Base-by-base conservation (phyloP, 176 grass and related monocot genomes). In the Oryza officinalis region DNA sequence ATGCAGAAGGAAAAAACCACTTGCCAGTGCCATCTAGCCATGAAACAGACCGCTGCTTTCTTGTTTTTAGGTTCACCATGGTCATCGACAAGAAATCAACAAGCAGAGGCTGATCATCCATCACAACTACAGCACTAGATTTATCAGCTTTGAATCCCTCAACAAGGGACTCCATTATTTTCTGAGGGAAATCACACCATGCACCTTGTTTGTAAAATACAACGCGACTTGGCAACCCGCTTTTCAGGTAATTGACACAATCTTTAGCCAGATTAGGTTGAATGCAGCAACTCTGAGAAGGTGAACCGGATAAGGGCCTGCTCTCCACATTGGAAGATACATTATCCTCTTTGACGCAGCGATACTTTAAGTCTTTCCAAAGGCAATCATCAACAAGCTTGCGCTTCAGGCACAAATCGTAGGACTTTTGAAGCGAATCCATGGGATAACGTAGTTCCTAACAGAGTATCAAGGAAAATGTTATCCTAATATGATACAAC, bases 1-100 rank as follows among this genome's bases (percentile, higher is more conserved):
- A 84, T n/a, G 79, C n/a, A 63, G 81, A 44, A 25, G 92, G 88
- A 76, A 86, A 86, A 67, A 86, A 91, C 79, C 88, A 91, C 27
- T 91, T 86, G 44, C 52, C 76, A 72, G 82, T 43, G 33, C 88
- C 89, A 69, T 91, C 88, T 27, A 94, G 87, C 88, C 92, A 94
- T 71, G 88, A 82, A 79, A 91, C 78, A 37, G 92, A 94, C 12
- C 70, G 46, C 8, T 86, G 88, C 78, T 88, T 94, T 41, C 65
- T 77, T 8, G 83, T 88, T 52, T 27, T 84, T 84, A 84, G 69
- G 78, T 94, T 91, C 63, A 88, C 82, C 46, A 80, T 7, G 38
- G 83, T 88, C 83, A 94, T 91, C 0, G 83, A 91, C 37, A 94
- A 80, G 68, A 94, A 90, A 83, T 91, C 92, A 80, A 86, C 71